These are phyloP conservation scores for Metschnikowia proteae DNA, from an alignment of 805 yeast species.

Conservation along the genomic window DNA sequence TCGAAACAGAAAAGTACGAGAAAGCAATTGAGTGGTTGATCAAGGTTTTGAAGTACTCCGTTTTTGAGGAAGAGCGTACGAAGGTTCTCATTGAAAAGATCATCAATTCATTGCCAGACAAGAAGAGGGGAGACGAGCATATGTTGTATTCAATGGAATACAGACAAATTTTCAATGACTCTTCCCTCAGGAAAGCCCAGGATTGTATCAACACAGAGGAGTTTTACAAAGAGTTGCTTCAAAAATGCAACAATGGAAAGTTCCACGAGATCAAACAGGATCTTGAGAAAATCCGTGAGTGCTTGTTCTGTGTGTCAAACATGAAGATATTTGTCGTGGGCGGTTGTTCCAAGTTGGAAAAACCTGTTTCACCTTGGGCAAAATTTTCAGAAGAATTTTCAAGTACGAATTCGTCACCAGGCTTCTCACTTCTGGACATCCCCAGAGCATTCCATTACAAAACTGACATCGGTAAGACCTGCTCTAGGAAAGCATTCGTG, in stretches of 20 bases:
- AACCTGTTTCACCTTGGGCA: conserved; percentile 62
- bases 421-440: conserved; percentile 26
- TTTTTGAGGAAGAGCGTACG: conserved; percentile 71
- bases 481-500: conserved; percentile 54
- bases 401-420: conserved; percentile 1
- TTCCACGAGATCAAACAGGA: conserved; percentile 44
- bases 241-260: conserved; percentile 51
- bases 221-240: conserved; percentile 43
- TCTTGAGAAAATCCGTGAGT: conserved; percentile 49
- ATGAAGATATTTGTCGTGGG: conserved; percentile 70
- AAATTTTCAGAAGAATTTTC: conserved; percentile 26
- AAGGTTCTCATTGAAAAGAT: conserved; percentile 60
- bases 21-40: conserved; percentile 75
- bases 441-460: conserved; percentile 54
- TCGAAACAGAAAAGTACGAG: conserved; percentile 56
- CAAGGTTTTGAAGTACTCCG: conserved; percentile 58
- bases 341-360: conserved; percentile 48
- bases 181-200: conserved; percentile 62
- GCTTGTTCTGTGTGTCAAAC: conserved; percentile 54
- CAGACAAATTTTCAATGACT: conserved; percentile 48
- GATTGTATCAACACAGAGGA: conserved; percentile 64
- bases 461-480: conserved; percentile 52
- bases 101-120: conserved; percentile 56
- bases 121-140: conserved; percentile 57
- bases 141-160: conserved; percentile 65